Base-by-base conservation (phyloP, 495 filamentous ascomycete genomes). In the Penicillium desertorum region DNA sequence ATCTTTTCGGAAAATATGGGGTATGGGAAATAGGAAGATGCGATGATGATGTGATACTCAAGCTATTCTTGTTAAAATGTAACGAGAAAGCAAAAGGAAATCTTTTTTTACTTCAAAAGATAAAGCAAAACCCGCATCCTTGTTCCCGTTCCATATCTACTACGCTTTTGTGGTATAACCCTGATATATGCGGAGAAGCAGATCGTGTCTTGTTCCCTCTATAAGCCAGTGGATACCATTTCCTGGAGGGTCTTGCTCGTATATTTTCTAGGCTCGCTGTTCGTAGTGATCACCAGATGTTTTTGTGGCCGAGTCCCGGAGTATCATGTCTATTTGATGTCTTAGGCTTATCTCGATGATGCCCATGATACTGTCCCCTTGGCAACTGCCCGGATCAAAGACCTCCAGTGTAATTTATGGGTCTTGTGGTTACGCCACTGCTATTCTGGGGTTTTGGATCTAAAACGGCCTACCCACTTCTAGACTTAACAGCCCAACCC, bases 31-130 rank as follows among this genome's bases (percentile, higher is more conserved):
- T 64, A 64, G 66, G 66, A 61, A 67, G 64, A 64, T 68, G 63
- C 61, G 58, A 68, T 66, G 65, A 69, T 69, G 66, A 69, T 64
- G 66, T 69, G 66, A 69, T 69, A 69, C 66, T 69, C 66, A 64
- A 64, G 61, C 61, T 64, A 62, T 62, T 68, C 65, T 69, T 69
- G 66, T 69, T 62, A 32, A 69, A 53, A 55, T 27, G 48, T 67
- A 69, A 64, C 55, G 66, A 69, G 66, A 69, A 67, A 60, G 66
- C 66, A 62, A 69, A 69, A 67, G 64, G 64, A 66, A 67, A 68
- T 53, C 56, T 48, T 46, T 69, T 66, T 66, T 64, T 63, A 45
- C 41, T 58, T 58, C 32, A 51, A 54, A 63, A 61, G 54, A 51
- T 61, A 52, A 58, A 27, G 25, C 50, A 60, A 64, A 64, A 62